Evolutionary conservation across 1,284 basidiomycete genomes (phyloP), one percentile per base, ranked within the genome.

Genomic region (Tylopilus sp.): DNA sequence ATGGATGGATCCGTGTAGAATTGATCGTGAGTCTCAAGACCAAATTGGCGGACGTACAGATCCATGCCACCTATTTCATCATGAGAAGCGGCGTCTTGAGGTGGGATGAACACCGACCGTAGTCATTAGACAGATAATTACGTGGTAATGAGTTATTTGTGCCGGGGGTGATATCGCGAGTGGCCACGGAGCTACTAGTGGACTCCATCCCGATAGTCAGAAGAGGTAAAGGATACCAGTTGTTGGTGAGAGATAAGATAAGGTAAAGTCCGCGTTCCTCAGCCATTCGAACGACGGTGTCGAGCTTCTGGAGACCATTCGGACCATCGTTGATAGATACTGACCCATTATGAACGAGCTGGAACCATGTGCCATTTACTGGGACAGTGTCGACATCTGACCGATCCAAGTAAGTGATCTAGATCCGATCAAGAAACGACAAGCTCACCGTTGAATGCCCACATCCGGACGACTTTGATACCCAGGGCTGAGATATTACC

Each of bases 251-350:
- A 18, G 83, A 77, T 13, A 85, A 59, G 23, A 83, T 70, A 31
- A 87, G 49, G 52, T 80, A 82, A 44, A 88, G 69, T 15, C 75
- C 79, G 37, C 81, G 74, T 50, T 81, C 74, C 53, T 78, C 72
- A 2, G 85, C 85, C 44, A 79, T 71, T 39, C 74, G 64, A 33
- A 85, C 63, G 34, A 87, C 75, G 40, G 76, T 76, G 59, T 88
- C 85, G n/a, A 88, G 68, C 43, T 79, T 81, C 53, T 82, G 78
- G 38, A 88, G 68, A 28, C 84, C 84, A 56, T 84, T 82, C 2
- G 82, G 65, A 3, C 82, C 82, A 35, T 75, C 73, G 55, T 87
- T 86, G 68, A 79, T 74, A 52, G 65, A 71, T 46, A 62, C 67
- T 19, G 66, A 75, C 37, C 70, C 79, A 60, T 75, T 79, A 18